Evolutionary conservation across 208 protist species (phyloP).

Genomic region (Trypanosoma caninum): DNA sequence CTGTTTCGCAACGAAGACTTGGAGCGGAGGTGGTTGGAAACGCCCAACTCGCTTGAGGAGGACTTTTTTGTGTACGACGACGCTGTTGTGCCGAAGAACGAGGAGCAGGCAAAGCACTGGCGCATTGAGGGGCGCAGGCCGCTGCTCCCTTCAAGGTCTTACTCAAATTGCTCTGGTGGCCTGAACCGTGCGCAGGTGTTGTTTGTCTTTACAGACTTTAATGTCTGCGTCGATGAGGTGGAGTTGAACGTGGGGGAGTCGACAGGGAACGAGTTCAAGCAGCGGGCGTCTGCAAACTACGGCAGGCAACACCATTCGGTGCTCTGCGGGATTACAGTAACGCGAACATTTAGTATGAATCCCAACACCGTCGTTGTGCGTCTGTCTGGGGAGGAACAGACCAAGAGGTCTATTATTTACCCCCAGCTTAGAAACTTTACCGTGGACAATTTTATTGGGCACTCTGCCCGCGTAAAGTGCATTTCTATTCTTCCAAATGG

Average conservation of each 20-base stretch:
- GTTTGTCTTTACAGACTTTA: conserved; percentile 86
- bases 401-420: not conserved
- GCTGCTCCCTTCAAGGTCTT: conserved; percentile 1
- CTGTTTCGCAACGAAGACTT: conserved; percentile 49
- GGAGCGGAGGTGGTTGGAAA: conserved; percentile 72
- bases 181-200: conserved; percentile 12
- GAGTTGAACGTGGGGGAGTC: conserved; percentile 31
- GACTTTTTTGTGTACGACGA: conserved; percentile 87
- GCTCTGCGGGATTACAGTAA: conserved; percentile 12
- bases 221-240: conserved; percentile 80
- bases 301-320: not conserved
- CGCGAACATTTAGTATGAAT: conserved; percentile 22
- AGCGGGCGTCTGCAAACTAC: not conserved
- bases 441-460: conserved; percentile 41
- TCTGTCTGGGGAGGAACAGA: conserved; percentile 2
- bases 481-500: conserved; percentile 68
- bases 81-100: conserved; percentile 72
- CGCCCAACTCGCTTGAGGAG: conserved; percentile 48
- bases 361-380: conserved; percentile 36
- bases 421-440: conserved; percentile 32
- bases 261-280: not conserved
- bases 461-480: conserved; percentile 83
- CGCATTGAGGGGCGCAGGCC: conserved; percentile 59
- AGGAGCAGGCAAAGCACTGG: conserved; percentile 70
- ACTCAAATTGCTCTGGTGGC: not conserved